phyloP scores from a whole-genome alignment of 352 stramenopile genomes.

The Elongisporangium senticosum region DNA sequence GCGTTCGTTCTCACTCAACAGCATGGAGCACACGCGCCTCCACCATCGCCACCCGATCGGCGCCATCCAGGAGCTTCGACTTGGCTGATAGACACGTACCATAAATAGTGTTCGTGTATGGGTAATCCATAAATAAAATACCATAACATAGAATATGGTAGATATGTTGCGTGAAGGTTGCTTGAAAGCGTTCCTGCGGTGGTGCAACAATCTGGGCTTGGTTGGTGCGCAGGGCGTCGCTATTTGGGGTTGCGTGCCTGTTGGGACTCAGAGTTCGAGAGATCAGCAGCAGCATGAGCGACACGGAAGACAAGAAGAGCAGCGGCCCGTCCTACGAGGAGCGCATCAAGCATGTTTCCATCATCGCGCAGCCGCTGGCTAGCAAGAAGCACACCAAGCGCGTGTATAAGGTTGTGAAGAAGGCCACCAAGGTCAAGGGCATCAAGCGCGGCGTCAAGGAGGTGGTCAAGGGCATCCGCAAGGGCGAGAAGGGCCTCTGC shows the following conservation, averaged over 20 bases:
- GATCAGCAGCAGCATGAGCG: constrained; percentile 36
- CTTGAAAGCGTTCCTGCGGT: neutral
- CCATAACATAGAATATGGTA: no score
- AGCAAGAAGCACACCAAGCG: constrained; percentile 96
- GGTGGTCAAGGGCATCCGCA: constrained; percentile 98
- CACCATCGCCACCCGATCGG: neutral
- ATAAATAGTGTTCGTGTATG: neutral
- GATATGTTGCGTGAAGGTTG: constrained; percentile 19
- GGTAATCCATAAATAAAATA: no score
- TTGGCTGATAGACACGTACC: neutral
- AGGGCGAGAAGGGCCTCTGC: constrained; percentile 96
- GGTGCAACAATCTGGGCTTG: constrained; percentile 2
- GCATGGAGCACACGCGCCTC: neutral
- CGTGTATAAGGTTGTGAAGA: constrained; percentile 93
- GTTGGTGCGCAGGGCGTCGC: constrained; percentile 1
- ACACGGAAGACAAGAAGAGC: constrained; percentile 63
- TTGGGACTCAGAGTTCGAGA: neutral
- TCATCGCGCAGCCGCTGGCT: constrained; percentile 96
- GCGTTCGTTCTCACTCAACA: neutral
- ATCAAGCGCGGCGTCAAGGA: constrained; percentile 99
- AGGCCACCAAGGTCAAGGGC: constrained; percentile 94
- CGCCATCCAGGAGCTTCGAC: neutral
- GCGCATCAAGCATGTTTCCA: constrained; percentile 79
- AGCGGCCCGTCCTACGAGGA: constrained; percentile 67
- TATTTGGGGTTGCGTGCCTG: neutral